Evolutionary conservation across 805 yeast species (phyloP), one percentile per base, ranked within the genome.

Genomic region (Sugiyamaella chiloensis): DNA sequence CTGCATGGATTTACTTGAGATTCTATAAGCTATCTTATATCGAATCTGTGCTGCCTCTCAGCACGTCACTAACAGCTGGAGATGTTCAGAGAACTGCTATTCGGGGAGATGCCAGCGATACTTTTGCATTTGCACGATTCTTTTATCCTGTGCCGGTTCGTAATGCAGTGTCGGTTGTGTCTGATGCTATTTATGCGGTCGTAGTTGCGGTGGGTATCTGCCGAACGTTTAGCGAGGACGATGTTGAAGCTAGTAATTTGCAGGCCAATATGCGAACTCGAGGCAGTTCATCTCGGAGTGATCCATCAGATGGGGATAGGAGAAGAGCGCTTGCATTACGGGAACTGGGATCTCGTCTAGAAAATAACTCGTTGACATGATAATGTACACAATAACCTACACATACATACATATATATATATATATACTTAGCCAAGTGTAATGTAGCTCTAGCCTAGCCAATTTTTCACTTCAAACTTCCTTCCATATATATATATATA

Each of bases 81-180:
- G 51, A 42, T 24, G 42, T 47, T 5, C 43, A 44, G 17, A 46
- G 52, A 11, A 50, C 44, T 24, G 50, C 73, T 20, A 66, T 81
- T 7, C 65, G 78, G 23, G 96, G 97, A 29, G 96, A 89, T 64
- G 96, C 96, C 0, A 83, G 95, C 0, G 96, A 90, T 57, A 85
- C 95, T 1, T 90, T 90, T 71, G 81, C 87, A 47, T 73, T 90
- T 52, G 82, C 83, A 24, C 84, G 85, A 59, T 87, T 90, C 62
- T 90, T 90, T 78, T 54, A 55, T 34, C 97, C 97, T 0, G 79
- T 72, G 40, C 60, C 75, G 1, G 31, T 76, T 3, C 78, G 80
- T 47, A 77, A 79, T 2, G 54, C 74, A 27, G 60, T 87, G 42
- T 68, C 72, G 27, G 78, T 81, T 1, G 57, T 82, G 0, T 81